Percentiles rank a stretch among this genome's conserved stretches.
phyloP scores from a whole-genome alignment of 768 basidiomycete genomes.

The Hemileccinum rubropunctum region DNA sequence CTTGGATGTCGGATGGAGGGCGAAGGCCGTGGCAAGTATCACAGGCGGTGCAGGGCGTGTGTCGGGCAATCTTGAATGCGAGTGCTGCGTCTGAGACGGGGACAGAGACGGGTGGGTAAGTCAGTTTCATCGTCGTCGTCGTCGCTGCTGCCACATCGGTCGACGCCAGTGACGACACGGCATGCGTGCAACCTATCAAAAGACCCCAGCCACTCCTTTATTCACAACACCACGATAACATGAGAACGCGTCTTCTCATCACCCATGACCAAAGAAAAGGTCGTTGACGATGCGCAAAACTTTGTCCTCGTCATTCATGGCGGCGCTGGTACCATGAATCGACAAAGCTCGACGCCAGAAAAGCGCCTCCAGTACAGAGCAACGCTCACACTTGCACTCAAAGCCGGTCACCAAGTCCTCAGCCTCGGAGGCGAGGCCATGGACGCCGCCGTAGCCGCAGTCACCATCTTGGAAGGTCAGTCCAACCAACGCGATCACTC shows the following conservation, averaged over 20 bases:
- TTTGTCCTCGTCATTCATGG: constrained; percentile 71
- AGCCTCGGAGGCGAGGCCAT: constrained; percentile 72
- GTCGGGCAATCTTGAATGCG: constrained; percentile 79
- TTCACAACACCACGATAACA: too few species aligned
- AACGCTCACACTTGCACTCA: constrained; percentile 52
- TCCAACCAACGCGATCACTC: neutral
- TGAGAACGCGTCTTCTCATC: neutral
- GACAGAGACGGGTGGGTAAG: constrained; percentile 64
- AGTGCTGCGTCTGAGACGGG: constrained; percentile 49
- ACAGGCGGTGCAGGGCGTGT: constrained; percentile 69
- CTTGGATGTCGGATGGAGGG: constrained; percentile 55
- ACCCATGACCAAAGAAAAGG: constrained; percentile 8
- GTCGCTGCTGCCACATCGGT: neutral
- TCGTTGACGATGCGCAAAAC: constrained; percentile 9
- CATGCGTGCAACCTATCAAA: neutral
- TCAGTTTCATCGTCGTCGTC: constrained; percentile 49
- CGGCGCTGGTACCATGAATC: constrained; percentile 71
- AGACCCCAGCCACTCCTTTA: too few species aligned
- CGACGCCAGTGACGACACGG: neutral
- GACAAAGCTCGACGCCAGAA: constrained; percentile 55
- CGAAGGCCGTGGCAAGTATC: constrained; percentile 65
- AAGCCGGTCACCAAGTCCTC: constrained; percentile 63
- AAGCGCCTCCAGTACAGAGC: constrained; percentile 56
- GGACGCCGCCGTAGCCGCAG: constrained; percentile 78
- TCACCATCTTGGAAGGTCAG: constrained; percentile 68